phyloP scores from a whole-genome alignment of 768 basidiomycete species.

The Boletus barrowsii region DNA sequence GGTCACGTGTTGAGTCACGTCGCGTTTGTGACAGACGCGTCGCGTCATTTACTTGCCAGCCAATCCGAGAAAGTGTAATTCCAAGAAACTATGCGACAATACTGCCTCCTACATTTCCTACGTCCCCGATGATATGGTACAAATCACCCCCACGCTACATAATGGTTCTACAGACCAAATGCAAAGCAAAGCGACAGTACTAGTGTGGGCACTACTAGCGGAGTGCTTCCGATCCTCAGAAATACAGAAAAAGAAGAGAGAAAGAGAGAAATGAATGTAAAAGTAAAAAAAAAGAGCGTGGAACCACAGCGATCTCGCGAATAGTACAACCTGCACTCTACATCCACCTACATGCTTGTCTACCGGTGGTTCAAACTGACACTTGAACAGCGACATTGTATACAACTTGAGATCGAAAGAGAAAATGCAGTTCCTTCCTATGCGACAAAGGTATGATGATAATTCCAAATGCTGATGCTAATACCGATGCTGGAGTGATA shows the following conservation, averaged over 20 bases:
- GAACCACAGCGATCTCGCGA: conserved; percentile 10
- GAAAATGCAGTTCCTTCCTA: conserved; percentile 17
- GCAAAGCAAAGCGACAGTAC: conserved; percentile 21
- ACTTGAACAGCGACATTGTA: conserved; percentile 6
- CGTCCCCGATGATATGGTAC: conserved; percentile 19
- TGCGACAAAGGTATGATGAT: conserved; percentile 23
- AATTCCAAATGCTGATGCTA: conserved; percentile 12
- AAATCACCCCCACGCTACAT: conserved; percentile 16
- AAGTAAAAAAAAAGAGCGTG: conserved; percentile 1
- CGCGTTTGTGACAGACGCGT: conserved; percentile 29
- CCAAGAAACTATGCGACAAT: conserved; percentile 21
- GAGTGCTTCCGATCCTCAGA: conserved; percentile 5
- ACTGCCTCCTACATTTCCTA: conserved; percentile 9
- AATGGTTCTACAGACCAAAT: conserved; percentile 17
- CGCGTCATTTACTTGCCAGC: conserved; percentile 8
- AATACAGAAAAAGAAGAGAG: conserved; percentile 14
- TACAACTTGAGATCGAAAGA: conserved; percentile 25
- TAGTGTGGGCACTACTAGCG: conserved; percentile 10
- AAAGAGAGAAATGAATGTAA: neutral
- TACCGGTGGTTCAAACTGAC: conserved; percentile 1
- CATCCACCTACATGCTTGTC: conserved; percentile 6
- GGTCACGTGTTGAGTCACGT: conserved; percentile 30
- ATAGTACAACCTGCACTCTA: conserved; percentile 22
- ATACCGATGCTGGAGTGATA: conserved; percentile 15
- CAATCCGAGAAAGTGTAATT: conserved; percentile 1